Evolutionary conservation across 345 rosid species (phyloP).

Genomic region (Iberis pinnata): DNA sequence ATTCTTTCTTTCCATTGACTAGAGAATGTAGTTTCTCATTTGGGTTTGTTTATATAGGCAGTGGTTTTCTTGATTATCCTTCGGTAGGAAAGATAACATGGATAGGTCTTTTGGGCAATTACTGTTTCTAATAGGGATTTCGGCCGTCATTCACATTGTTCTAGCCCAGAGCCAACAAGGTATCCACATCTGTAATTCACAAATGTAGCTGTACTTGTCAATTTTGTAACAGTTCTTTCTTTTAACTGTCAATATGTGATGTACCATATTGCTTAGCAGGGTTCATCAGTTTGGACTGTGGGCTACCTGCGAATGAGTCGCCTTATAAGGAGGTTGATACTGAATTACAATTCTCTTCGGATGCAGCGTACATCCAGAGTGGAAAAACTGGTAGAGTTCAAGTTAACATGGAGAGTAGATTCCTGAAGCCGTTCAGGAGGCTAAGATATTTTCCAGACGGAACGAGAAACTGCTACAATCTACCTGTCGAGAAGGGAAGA

Average conservation of each 20-base stretch:
- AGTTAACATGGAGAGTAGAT: neutral
- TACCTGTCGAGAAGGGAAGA: slow-evolving; percentile 25
- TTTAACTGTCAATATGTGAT: neutral
- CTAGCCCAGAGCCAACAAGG: slow-evolving; percentile 36
- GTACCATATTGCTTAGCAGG: slow-evolving; percentile 16
- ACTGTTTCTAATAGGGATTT: neutral
- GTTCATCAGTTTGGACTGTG: slow-evolving; percentile 47
- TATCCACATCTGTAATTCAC: neutral
- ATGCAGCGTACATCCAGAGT: slow-evolving; percentile 26
- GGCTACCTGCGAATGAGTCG: slow-evolving; percentile 18
- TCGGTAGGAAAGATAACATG: slow-evolving; percentile 7
- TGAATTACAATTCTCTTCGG: slow-evolving; percentile 16
- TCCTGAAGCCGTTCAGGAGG: neutral
- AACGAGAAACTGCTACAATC: slow-evolving; percentile 35
- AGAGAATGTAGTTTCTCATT: neutral
- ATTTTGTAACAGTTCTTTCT: neutral
- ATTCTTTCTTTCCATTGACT: slow-evolving; percentile 10
- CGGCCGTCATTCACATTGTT: slow-evolving; percentile 7
- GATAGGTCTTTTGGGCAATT: slow-evolving; percentile 2
- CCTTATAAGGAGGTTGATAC: neutral
- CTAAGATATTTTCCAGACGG: slow-evolving; percentile 40
- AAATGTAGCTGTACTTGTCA: neutral
- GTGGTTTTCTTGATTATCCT: neutral
- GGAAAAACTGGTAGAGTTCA: slow-evolving; percentile 19
- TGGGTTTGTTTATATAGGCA: neutral